Base-by-base conservation (phyloP, 73 alveolate species). In the Paramecium sonneborni region DNA sequence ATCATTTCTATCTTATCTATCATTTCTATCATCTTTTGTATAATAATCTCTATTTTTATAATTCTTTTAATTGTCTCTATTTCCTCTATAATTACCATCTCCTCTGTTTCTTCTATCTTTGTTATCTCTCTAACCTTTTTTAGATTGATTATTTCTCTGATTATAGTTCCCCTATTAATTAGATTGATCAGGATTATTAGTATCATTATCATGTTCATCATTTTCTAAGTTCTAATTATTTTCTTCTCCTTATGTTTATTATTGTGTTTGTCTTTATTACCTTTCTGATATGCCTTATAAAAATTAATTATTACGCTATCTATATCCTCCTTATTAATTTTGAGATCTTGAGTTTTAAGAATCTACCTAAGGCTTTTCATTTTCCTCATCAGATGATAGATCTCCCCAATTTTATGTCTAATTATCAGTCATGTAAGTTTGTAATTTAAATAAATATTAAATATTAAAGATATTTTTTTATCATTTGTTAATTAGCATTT, bases 371-470 rank as follows among this genome's bases (percentile, higher is more conserved):
- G 84, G 84, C 26, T 62, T 62, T 12, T 62, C 84, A 30, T 26
- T 32, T 30, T 62, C 84, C 7, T 62, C 84, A 62, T 62, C 84
- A 21, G 84, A 62, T 26, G 84, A 62, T 26, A 26, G 24, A 26
- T 62, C 84, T 30, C 48, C 84, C 84, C 84, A 62, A 3, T 26
- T 21, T 62, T 62, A 46, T 26, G 20, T 26, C 24, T 24, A 32
- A 62, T 62, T 62, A 46, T 62, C 84, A 30, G 84, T 24, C 84
- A 62, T 62, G 84, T 21, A 62, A 43, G 21, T 62, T 62, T 26
- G 39, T 12, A 26, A 30, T 62, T 62, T 62, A 62, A 62, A 62
- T 62, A 62, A 62, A 30, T 62, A 62, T 62, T 62, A 30, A 62
- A 62, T 57, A 62, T 62, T 62, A 62, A 30, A 30, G 84, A 62